phyloP scores from a whole-genome alignment of 2,329 filamentous ascomycete species.

The Talaromyces albobiverticillius region DNA sequence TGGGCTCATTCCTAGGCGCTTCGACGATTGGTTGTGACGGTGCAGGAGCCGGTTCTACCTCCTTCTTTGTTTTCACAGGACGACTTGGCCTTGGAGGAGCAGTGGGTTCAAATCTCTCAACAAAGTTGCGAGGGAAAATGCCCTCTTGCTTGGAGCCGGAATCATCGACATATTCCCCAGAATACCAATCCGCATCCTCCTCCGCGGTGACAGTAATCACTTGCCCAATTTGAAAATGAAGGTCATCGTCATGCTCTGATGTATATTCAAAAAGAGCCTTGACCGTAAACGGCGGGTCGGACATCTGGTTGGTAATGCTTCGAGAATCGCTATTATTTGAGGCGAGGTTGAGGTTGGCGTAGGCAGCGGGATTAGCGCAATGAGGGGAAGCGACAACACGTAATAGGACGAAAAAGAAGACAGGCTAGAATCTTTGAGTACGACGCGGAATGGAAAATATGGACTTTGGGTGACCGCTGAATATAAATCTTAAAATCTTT shows the following conservation, averaged over 20 bases:
- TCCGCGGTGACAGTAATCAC: conserved; percentile 90
- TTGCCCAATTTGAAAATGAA: conserved; percentile 80
- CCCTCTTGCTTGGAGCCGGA: conserved; percentile 73
- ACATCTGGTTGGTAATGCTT: conserved; percentile 54
- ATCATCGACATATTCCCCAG: conserved; percentile 79
- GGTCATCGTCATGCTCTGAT: conserved; percentile 91
- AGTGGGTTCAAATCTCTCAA: conserved; percentile 90
- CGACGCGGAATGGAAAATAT: background rate
- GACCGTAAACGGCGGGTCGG: conserved; percentile 77
- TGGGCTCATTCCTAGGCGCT: conserved; percentile 32
- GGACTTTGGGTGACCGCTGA: background rate
- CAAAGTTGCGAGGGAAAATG: conserved; percentile 94
- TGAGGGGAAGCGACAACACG: conserved; percentile 15
- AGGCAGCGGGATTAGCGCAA: conserved; percentile 15
- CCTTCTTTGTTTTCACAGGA: conserved; percentile 65
- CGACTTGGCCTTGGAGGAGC: conserved; percentile 83
- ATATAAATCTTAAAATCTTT: background rate
- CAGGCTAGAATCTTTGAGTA: background rate
- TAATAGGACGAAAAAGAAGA: background rate
- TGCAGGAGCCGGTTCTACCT: conserved; percentile 41
- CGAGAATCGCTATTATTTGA: conserved; percentile 18
- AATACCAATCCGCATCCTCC: conserved; percentile 93
- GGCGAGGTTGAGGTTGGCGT: conserved; percentile 3
- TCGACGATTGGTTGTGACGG: conserved; percentile 34
- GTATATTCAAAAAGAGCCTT: conserved; percentile 93